Base-by-base conservation (phyloP, 2,329 filamentous ascomycete species). In the Xylariaceae sp. region DNA sequence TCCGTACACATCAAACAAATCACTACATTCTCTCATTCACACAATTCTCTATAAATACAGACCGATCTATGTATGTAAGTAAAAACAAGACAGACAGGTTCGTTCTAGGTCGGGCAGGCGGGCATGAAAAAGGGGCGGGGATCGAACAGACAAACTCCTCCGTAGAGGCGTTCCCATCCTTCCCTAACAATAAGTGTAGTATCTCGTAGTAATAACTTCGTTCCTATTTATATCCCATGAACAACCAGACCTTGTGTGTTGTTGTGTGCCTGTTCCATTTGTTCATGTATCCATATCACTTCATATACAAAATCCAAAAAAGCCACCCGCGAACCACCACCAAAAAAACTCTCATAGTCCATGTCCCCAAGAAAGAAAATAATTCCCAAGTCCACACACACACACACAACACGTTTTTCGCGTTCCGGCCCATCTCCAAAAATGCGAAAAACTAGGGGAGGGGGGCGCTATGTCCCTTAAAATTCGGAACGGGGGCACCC, bases 361-460 rank as follows among this genome's bases (percentile, higher is more conserved):
- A 57, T 62, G 23, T 35, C 47, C 13, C 37, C 18, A 44, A 49
- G 37, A 44, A 47, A 17, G n/a, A 53, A 53, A 53, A 55, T 34
- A 42, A 48, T 49, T 13, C 30, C 23, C 23, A 30, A 15, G 37
- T 45, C 48, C 51, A 35, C 51, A 13, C 17, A 17, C 51, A 13
- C 17, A 17, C 17, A 18, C 17, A 18, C 17, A 18, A 18, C 17
- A 18, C 17, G 17, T 18, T 18, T 18, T 18, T 18, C 17, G 17
- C 17, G 17, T 18, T 18, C 17, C 17, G 17, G 17, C 17, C 17
- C 17, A 18, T 18, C 17, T 50, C 51, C 42, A 10, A 42, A 51
- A 58, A 62, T 58, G 53, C 53, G 51, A 18, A 18, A 56, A 58
- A 53, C 30, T 34, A 17, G 23, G 42, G 23, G 2, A 18, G 17